Conservation (phyloP, 192 early-diverging fungal species). For the Spinellus fusiger region DNA sequence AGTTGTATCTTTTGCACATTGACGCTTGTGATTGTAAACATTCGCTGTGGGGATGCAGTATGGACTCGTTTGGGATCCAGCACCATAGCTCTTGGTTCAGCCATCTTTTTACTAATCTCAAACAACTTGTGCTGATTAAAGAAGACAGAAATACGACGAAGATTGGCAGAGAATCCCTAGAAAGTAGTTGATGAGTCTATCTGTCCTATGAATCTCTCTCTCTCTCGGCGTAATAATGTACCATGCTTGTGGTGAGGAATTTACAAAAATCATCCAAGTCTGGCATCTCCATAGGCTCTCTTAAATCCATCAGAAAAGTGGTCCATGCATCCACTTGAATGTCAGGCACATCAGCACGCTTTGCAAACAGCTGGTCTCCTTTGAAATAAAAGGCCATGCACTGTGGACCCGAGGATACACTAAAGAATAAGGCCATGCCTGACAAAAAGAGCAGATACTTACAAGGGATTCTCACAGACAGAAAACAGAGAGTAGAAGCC, state of each 20-base stretch:
- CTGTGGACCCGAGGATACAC: slow-evolving; percentile 64
- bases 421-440: slow-evolving; percentile 20
- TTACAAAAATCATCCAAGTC: slow-evolving; percentile 54
- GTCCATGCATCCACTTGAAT: slow-evolving; percentile 53
- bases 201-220: not conserved
- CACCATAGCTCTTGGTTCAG: slow-evolving; percentile 54
- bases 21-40: slow-evolving; percentile 64
- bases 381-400: slow-evolving; percentile 89
- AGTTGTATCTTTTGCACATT: slow-evolving; percentile 51
- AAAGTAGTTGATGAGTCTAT: not conserved
- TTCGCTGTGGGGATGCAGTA: slow-evolving; percentile 58
- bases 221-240: slow-evolving; percentile 2
- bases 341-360: slow-evolving; percentile 48
- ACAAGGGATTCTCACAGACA: slow-evolving; percentile 86
- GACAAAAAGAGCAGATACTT: too few relatives aligned
- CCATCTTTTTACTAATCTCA: slow-evolving; percentile 57
- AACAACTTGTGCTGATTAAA: slow-evolving; percentile 57
- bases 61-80: slow-evolving; percentile 40
- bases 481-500: slow-evolving; percentile 87
- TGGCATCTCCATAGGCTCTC: slow-evolving; percentile 71
- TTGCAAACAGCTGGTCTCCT: slow-evolving; percentile 82
- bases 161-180: slow-evolving; percentile 73
- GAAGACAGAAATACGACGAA: slow-evolving; percentile 57
- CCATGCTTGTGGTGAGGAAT: slow-evolving; percentile 61
- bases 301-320: slow-evolving; percentile 66